Percentiles rank a stretch among this genome's conserved stretches.
Evolutionary conservation across 495 filamentous ascomycete species (phyloP).

Genomic region (Talaromyces liani): DNA sequence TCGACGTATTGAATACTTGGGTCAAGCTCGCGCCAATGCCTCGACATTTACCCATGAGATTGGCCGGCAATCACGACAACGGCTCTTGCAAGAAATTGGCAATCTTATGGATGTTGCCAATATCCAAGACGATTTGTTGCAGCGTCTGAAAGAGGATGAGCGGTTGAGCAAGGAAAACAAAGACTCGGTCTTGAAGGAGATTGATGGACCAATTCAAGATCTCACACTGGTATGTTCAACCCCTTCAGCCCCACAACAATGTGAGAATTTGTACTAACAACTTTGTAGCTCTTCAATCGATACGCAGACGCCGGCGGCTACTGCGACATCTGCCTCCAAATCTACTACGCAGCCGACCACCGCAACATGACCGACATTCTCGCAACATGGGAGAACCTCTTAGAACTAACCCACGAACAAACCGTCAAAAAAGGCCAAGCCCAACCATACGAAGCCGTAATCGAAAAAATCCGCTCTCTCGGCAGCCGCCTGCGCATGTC

Average conservation of each 20-base stretch:
- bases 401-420: conserved; percentile 62
- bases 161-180: conserved; percentile 56
- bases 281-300: conserved; percentile 70
- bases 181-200: conserved; percentile 48
- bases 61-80: conserved; percentile 64
- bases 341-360: conserved; percentile 83
- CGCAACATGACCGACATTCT: conserved; percentile 74
- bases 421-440: conserved; percentile 44
- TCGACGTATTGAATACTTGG: conserved; percentile 80
- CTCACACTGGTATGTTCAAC: conserved; percentile 60
- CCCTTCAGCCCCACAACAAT: not conserved
- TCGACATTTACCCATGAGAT: conserved; percentile 65
- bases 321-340: conserved; percentile 84
- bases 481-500: conserved; percentile 71
- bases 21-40: conserved; percentile 78
- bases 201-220: conserved; percentile 68
- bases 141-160: conserved; percentile 64
- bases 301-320: conserved; percentile 85
- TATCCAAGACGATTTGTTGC: conserved; percentile 87
- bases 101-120: conserved; percentile 89
- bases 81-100: conserved; percentile 70
- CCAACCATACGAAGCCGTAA: conserved; percentile 72
- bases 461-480: conserved; percentile 64
- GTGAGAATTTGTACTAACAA: not conserved
- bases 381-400: conserved; percentile 75